phyloP scores from a whole-genome alignment of 768 basidiomycete genomes.

The Collybiopsis luxurians region DNA sequence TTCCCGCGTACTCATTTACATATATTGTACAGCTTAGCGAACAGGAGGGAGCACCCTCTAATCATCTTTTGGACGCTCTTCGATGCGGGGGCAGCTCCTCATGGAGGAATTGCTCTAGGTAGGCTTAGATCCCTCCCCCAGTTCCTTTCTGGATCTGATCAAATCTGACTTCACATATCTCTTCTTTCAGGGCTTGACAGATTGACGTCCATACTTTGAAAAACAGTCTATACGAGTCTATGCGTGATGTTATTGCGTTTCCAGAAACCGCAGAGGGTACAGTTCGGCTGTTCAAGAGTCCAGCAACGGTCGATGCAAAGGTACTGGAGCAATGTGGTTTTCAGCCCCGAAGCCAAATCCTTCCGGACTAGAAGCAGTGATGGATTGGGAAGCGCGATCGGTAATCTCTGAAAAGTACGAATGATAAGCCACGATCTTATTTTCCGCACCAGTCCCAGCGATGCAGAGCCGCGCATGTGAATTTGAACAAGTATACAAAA shows the following conservation, averaged over 20 bases:
- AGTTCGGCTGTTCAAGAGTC: conserved; percentile 89
- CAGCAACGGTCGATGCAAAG: conserved; percentile 53
- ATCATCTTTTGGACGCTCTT: conserved; percentile 84
- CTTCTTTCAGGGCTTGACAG: conserved; percentile 78
- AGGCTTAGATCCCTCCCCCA: conserved; percentile 18
- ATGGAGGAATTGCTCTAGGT: conserved; percentile 94
- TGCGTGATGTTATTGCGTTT: conserved; percentile 95
- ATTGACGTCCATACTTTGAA: conserved; percentile 87
- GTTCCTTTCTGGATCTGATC: conserved; percentile 12
- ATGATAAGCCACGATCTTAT: too few species aligned
- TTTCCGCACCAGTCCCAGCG: too few species aligned
- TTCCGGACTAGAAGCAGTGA: conserved; percentile 18
- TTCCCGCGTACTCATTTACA: too few species aligned
- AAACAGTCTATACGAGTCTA: conserved; percentile 80
- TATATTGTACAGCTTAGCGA: conserved; percentile 56
- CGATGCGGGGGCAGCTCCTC: conserved; percentile 91
- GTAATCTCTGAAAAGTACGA: too few species aligned
- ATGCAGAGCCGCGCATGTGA: too few species aligned
- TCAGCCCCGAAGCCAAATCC: conserved; percentile 12
- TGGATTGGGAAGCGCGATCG: too few species aligned
- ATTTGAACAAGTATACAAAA: too few species aligned
- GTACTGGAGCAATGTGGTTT: conserved; percentile 67
- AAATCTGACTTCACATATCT: background rate
- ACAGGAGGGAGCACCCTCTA: conserved; percentile 71
- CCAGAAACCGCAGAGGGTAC: conserved; percentile 85